A percentile compares a stretch with the other conserved stretches of the same genome.
Conservation (phyloP, 164 flowering plant genomes). For the Magnolia changhungtana region DNA sequence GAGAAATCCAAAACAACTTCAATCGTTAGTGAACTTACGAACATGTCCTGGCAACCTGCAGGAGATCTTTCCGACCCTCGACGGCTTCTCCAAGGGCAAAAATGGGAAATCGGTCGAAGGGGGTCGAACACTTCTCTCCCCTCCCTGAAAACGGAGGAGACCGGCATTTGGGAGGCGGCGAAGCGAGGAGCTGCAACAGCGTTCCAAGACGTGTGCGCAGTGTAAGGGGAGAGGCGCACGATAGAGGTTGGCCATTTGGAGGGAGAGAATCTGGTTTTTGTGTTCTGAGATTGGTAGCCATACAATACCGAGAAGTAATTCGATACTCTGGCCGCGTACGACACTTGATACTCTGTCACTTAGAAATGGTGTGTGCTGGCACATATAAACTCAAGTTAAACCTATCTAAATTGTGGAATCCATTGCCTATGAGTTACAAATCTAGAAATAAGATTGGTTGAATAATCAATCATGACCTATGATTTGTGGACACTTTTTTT, state of each 20-base stretch:
- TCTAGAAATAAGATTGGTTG: too few species aligned
- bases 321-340: background rate
- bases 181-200: constrained; percentile 11
- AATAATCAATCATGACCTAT: too few species aligned
- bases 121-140: background rate
- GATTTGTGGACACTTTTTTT: too few species aligned
- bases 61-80: constrained; percentile 6
- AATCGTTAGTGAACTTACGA: background rate
- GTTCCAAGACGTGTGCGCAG: constrained; percentile 7
- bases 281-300: background rate
- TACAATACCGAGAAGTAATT: background rate
- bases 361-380: background rate
- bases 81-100: background rate
- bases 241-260: constrained; percentile 16
- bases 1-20: background rate
- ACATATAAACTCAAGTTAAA: too few species aligned
- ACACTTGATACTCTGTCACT: background rate
- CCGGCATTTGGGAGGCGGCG: background rate
- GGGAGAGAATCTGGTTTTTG: background rate
- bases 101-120: background rate
- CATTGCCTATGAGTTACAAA: too few species aligned
- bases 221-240: constrained; percentile 15
- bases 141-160: background rate
- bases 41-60: constrained; percentile 5
- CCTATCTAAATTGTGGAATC: too few species aligned